These are phyloP conservation scores for Lecanicillium sp. DNA, from an alignment of 2,329 filamentous ascomycete genomes.

Conservation along the genomic window DNA sequence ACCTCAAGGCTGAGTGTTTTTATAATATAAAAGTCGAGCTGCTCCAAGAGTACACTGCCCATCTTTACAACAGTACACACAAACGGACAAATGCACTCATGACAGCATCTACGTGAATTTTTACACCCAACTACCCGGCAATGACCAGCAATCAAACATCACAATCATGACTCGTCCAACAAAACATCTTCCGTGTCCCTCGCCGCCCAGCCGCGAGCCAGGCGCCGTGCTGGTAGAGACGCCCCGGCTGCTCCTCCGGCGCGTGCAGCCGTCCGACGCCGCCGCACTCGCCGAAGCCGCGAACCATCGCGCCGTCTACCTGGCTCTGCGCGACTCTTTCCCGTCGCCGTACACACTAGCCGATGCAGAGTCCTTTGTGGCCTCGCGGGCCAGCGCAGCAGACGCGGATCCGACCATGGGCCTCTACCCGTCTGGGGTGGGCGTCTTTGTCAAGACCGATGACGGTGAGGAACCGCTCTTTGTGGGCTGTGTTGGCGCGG, in stretches of 20 bases:
- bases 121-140: too few species aligned
- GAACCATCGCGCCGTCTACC: conserved; percentile 29
- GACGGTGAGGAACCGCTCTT: conserved; percentile 15
- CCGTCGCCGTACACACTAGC: conserved; percentile 36
- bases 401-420: conserved; percentile 12
- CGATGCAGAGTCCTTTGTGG: conserved; percentile 30
- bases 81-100: too few species aligned
- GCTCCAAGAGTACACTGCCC: too few species aligned
- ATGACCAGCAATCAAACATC: background rate
- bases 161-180: background rate
- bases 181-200: conserved; percentile 10
- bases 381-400: conserved; percentile 6
- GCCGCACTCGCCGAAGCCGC: conserved; percentile 22
- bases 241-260: conserved; percentile 30
- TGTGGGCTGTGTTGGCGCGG: conserved; percentile 34
- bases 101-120: too few species aligned
- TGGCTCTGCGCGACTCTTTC: conserved; percentile 34
- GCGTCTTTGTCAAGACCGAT: conserved; percentile 23
- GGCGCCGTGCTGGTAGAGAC: conserved; percentile 23
- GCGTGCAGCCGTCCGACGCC: conserved; percentile 29
- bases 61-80: too few species aligned
- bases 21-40: too few species aligned
- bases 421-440: conserved; percentile 21
- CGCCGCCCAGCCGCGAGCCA: conserved; percentile 17
- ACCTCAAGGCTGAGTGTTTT: too few species aligned